phyloP scores from a whole-genome alignment of 345 rosid genomes.

The Eutrema japonicum region DNA sequence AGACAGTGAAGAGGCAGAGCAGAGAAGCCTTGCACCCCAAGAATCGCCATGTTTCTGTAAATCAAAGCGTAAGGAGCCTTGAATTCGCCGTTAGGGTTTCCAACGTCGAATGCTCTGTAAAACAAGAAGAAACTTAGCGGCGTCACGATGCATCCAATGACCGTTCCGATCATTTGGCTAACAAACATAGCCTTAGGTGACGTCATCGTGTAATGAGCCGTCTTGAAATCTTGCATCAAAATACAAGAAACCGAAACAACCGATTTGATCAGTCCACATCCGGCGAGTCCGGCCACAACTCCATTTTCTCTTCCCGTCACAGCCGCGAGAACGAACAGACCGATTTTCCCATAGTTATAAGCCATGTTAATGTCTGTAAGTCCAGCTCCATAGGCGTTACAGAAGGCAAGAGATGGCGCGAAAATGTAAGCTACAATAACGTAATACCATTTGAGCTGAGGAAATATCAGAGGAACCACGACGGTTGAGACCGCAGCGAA shows the following conservation, averaged over 20 bases:
- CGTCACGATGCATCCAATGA: constrained; percentile 68
- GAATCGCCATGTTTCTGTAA: constrained; percentile 64
- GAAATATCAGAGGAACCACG: constrained; percentile 77
- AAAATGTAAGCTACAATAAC: constrained; percentile 74
- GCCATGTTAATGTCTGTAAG: constrained; percentile 98
- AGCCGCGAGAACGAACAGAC: constrained; percentile 80
- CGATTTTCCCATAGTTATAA: constrained; percentile 93
- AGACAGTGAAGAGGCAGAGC: constrained; percentile 48
- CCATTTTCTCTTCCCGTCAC: constrained; percentile 77
- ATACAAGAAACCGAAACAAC: constrained; percentile 87
- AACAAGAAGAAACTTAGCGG: constrained; percentile 89
- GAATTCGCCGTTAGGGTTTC: constrained; percentile 87
- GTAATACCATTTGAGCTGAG: constrained; percentile 90
- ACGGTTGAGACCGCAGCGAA: constrained; percentile 65
- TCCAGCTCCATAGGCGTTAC: constrained; percentile 95
- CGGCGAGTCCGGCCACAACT: constrained; percentile 81
- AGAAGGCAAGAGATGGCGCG: constrained; percentile 88
- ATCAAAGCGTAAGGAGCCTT: constrained; percentile 92
- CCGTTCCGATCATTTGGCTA: constrained; percentile 81
- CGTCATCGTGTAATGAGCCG: constrained; percentile 77
- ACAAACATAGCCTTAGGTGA: constrained; percentile 90
- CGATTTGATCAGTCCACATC: constrained; percentile 90
- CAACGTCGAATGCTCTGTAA: constrained; percentile 88
- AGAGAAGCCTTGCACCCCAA: constrained; percentile 51
- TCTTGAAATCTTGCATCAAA: constrained; percentile 94